Conservation (phyloP, 257 asterid genomes). For the Gardenia jasminoides region DNA sequence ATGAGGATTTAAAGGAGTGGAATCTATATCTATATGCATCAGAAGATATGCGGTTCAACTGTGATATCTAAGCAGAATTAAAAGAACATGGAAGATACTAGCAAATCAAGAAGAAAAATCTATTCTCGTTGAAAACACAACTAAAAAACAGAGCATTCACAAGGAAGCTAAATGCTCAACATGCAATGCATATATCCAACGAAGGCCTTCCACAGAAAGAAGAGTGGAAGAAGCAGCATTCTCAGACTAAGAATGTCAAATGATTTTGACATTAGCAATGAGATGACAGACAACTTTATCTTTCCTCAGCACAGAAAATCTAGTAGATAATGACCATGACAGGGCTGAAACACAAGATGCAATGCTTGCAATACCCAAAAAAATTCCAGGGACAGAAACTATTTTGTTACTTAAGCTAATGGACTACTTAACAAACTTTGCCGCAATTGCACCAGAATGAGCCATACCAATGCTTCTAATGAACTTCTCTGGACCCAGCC, state of each 20-base stretch:
- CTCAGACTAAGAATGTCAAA: neutral
- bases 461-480: neutral
- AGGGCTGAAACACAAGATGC: neutral
- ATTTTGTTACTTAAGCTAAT: neutral
- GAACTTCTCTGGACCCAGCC: neutral
- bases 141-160: neutral
- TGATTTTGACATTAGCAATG: neutral
- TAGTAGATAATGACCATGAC: neutral
- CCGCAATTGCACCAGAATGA: neutral
- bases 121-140: neutral
- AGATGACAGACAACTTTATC: neutral
- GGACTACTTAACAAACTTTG: neutral
- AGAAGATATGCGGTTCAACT: neutral
- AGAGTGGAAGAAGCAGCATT: neutral
- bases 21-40: neutral
- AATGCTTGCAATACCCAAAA: neutral
- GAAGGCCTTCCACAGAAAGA: neutral
- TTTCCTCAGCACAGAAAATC: neutral
- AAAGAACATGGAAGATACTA: neutral
- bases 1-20: neutral
- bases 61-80: neutral
- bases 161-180: neutral
- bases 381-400: neutral
- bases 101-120: neutral
- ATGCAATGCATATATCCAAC: neutral